Base-by-base conservation (phyloP, 257 asterid genomes). In the Anisodus tanguticus region DNA sequence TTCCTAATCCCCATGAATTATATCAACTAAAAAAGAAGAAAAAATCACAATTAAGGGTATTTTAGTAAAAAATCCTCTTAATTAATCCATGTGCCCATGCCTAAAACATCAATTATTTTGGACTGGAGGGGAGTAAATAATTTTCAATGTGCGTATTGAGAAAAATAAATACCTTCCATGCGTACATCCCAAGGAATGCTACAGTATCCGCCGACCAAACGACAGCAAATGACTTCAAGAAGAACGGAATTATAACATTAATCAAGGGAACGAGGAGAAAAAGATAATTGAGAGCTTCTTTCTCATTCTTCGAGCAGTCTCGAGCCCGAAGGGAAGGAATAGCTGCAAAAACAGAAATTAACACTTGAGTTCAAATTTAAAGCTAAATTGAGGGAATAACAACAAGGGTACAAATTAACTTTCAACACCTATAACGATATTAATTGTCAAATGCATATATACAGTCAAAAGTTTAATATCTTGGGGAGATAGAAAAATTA, bases 261-360 rank as follows among this genome's bases (percentile, higher is more conserved):
- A 95, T 87, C 84, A 95, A 84, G 12, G 99, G 99, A 58, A 94
- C 72, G 8, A 95, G 90, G 79, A 95, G 89, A 88, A 94, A 94
- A 45, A 95, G 98, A 87, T 95, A 95, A 84, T 94, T 94, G 82
- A 95, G 95, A 62, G 98, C 99, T 89, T 95, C 99, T 85, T 95
- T 95, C 92, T 95, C 99, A 63, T 93, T 92, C 90, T 95, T 95
- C 2, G 99, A 94, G 93, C 99, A 95, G 86, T 93, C 99, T 70
- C 98, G 93, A 1, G 98, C 98, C 81, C 99, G 97, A 71, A 94
- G 98, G 22, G 99, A 95, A 83, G 99, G 99, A 78, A 95, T 92
- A 82, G 99, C 98, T 94, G 93, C 86, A 88, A 85, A 39, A 88
- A 47, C 39, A 88, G 76, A 66, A 43, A 57, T 19, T 16, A 9